Base-by-base conservation (phyloP, 2,329 filamentous ascomycete genomes). In the Dichotomopilus funicola region DNA sequence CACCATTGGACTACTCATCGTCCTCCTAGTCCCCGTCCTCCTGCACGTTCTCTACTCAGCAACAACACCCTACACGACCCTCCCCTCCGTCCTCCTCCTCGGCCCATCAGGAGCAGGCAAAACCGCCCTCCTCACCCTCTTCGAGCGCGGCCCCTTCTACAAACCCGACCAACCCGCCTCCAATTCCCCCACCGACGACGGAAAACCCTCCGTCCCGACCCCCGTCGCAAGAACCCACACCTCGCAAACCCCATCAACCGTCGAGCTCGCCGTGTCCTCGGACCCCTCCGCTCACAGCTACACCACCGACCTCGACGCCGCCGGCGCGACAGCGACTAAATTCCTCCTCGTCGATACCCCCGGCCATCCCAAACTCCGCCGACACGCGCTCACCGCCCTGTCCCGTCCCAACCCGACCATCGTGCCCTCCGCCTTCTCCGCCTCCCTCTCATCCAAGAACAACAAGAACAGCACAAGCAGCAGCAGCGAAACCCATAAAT, bases 281-380 rank as follows among this genome's bases (percentile, higher is more conserved):
- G 72, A 74, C 54, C 64, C 70, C 63, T n/a, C 45, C 51, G 64
- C 70, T 61, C 73, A 70, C 52, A 75, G 76, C 41, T 80, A 75
- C 72, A 73, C 75, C 55, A 68, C 73, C 58, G 76, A 85, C 66
- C 80, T 82, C 70, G 79, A 83, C 62, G 75, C 79, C 59, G 67
- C 72, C 41, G 73, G 75, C 53, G 75, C 78, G 55, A 73, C 72
- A 51, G 83, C 87, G 67, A 84, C 81, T 61, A 87, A 84, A 68
- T 89, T 94, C 69, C 75, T 88, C 42, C 75, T 97, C 37, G 75
- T 89, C 67, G 94, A 99, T 73, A 97, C 92, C 0, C 94, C 94
- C 0, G 94, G 94, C 41, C 94, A 99, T 74, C 91, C 90, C 65
- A 99, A 99, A 74, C 83, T 99, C 57, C 89, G 94, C 58, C 80